phyloP scores from a whole-genome alignment of 306 rosid species.

The Aeschynomene evenia region DNA sequence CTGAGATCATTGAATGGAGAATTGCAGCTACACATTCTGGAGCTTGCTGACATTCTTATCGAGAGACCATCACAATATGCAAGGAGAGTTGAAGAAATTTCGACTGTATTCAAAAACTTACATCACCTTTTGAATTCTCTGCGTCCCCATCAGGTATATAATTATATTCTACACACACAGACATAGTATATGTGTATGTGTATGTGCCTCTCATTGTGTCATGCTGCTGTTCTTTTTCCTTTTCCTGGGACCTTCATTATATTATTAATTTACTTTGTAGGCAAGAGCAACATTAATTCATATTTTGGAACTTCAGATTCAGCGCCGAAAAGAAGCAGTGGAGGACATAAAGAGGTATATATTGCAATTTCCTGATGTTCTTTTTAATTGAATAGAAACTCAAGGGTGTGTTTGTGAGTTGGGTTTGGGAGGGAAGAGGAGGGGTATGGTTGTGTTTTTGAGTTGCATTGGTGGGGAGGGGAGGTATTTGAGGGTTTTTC shows the following conservation, averaged over 20 bases:
- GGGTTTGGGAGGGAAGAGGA: no score
- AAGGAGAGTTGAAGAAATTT: constrained; percentile 92
- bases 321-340: constrained; percentile 83
- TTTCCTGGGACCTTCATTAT: background rate
- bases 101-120: constrained; percentile 84
- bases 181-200: no score
- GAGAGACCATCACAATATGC: constrained; percentile 96
- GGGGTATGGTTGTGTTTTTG: no score
- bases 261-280: constrained; percentile 40
- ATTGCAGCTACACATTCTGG: constrained; percentile 79
- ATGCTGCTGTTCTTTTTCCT: background rate
- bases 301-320: constrained; percentile 85
- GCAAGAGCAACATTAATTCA: constrained; percentile 88
- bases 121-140: constrained; percentile 89
- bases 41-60: constrained; percentile 92
- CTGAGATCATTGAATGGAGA: constrained; percentile 85
- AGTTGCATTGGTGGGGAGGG: no score
- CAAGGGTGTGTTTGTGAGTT: background rate
- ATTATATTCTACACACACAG: background rate
- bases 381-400: background rate
- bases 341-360: constrained; percentile 88
- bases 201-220: constrained; percentile 10
- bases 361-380: background rate
- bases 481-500: no score
- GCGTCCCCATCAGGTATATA: constrained; percentile 82